These are phyloP conservation scores for Hypoxylon sp. DNA, from an alignment of 2,329 filamentous ascomycete species.

Conservation along the genomic window DNA sequence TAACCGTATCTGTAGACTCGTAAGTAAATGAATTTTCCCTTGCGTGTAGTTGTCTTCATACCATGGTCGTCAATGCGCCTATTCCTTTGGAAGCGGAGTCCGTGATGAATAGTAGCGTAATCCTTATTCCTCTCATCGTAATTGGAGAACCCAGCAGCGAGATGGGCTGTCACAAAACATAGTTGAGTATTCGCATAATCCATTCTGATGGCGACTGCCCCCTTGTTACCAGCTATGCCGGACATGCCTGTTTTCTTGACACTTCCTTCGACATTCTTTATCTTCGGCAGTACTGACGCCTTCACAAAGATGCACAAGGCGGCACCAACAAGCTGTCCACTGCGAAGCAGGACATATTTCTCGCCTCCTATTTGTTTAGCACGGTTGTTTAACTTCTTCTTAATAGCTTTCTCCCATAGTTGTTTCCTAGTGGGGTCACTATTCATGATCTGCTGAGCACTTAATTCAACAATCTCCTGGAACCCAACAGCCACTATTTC, in stretches of 20 bases:
- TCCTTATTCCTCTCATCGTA: conserved; percentile 97
- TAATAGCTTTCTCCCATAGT: conserved; percentile 87
- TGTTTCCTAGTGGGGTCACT: conserved; percentile 90
- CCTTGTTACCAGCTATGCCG: conserved; percentile 98
- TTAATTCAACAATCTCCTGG: conserved; percentile 98
- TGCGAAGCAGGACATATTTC: conserved; percentile 89
- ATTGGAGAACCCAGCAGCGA: conserved; percentile 95
- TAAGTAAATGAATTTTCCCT: conserved; percentile 31
- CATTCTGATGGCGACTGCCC: conserved; percentile 94
- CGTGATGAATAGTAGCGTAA: conserved; percentile 88
- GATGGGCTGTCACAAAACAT: conserved; percentile 95
- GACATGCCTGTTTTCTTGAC: conserved; percentile 96
- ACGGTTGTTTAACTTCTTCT: conserved; percentile 79
- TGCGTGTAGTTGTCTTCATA: conserved; percentile 50
- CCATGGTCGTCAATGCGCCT: conserved; percentile 92
- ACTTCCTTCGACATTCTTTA: conserved; percentile 97
- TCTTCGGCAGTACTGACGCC: conserved; percentile 78
- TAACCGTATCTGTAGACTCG: conserved; percentile 71
- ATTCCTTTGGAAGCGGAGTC: conserved; percentile 91
- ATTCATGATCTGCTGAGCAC: conserved; percentile 98
- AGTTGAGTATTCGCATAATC: conserved; percentile 93
- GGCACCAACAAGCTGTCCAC: conserved; percentile 93
- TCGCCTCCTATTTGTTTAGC: conserved; percentile 75
- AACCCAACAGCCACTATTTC: conserved; percentile 93
- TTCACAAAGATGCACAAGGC: conserved; percentile 93